Percentiles rank a stretch among this genome's conserved stretches.
These are phyloP conservation scores for Kalanchoe fedtschenkoi DNA, from an alignment of 164 flowering plant species.

Conservation along the genomic window DNA sequence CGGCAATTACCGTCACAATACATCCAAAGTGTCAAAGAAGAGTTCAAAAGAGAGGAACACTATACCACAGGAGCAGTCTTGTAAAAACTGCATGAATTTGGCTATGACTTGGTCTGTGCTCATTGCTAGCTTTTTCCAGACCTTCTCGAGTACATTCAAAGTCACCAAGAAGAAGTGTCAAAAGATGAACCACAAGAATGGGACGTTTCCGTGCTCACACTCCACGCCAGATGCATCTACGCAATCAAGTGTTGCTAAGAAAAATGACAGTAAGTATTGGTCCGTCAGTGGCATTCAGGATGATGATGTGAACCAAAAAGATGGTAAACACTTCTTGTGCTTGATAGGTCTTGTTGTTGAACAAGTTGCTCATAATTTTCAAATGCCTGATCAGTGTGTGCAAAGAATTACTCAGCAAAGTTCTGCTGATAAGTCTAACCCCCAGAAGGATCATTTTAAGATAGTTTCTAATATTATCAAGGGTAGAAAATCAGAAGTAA, in stretches of 20 bases:
- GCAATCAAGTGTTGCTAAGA: conserved; percentile 15
- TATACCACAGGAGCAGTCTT: conserved; percentile 35
- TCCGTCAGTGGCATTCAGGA: conserved; percentile 12
- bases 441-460: conserved; percentile 35
- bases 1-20: conserved; percentile 13
- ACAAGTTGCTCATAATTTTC: conserved; percentile 42
- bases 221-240: conserved; percentile 10
- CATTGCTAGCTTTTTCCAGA: conserved; percentile 46
- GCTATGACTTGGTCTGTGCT: conserved; percentile 63
- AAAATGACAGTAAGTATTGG: conserved; percentile 15
- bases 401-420: conserved; percentile 15
- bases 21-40: conserved; percentile 29
- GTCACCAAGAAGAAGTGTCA: conserved; percentile 38
- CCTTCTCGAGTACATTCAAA: conserved; percentile 52
- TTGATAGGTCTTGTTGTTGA: conserved; percentile 50
- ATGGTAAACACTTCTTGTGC: conserved; percentile 44
- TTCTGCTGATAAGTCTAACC: conserved; percentile 10
- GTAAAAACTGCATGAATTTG: conserved; percentile 70
- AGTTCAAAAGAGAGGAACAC: conserved; percentile 6
- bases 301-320: conserved; percentile 17
- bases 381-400: conserved; percentile 36
- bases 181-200: conserved; percentile 27
- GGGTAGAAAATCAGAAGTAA: conserved; percentile 57
- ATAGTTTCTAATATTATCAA: conserved; percentile 34
- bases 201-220: conserved; percentile 12